A percentile compares a stretch with the other conserved stretches of the same genome.
phyloP scores from a whole-genome alignment of 371 early-diverging fungal genomes.

The Mucor sp. region DNA sequence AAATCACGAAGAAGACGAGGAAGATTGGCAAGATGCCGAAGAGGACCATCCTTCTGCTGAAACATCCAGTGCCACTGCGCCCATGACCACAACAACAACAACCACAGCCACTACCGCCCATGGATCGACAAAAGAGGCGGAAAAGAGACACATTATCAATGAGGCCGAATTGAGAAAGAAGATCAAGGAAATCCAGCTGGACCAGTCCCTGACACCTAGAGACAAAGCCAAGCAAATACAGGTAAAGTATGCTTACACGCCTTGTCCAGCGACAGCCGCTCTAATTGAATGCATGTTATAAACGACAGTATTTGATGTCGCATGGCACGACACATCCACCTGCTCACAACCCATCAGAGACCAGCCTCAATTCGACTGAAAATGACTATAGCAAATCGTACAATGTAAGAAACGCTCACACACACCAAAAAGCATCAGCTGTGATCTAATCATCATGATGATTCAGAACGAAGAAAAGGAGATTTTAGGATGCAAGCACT shows the following conservation, averaged over 20 bases:
- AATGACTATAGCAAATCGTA: slow-evolving; percentile 43
- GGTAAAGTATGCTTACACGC: slow-evolving; percentile 60
- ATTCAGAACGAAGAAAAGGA: slow-evolving; percentile 55
- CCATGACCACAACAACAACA: neutral
- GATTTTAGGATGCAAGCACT: slow-evolving; percentile 91
- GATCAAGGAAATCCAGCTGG: slow-evolving; percentile 68
- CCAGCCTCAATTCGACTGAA: slow-evolving; percentile 21
- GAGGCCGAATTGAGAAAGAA: slow-evolving; percentile 48
- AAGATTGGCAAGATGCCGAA: slow-evolving; percentile 39
- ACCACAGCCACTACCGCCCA: neutral
- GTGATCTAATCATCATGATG: neutral
- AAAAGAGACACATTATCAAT: slow-evolving; percentile 8
- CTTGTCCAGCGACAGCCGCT: neutral
- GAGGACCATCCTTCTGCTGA: slow-evolving; percentile 17
- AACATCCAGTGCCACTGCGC: neutral
- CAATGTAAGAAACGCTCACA: slow-evolving; percentile 47
- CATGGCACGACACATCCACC: slow-evolving; percentile 37
- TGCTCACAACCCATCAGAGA: slow-evolving; percentile 30
- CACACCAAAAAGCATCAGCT: neutral
- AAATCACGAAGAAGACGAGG: slow-evolving; percentile 23
- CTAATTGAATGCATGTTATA: neutral
- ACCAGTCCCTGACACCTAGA: slow-evolving; percentile 46
- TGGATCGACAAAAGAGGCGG: neutral
- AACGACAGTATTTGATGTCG: slow-evolving; percentile 15
- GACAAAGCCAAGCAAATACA: slow-evolving; percentile 77